Evolutionary conservation across 352 stramenopile genomes (phyloP).

Genomic region (Globisporangium carolinianum): DNA sequence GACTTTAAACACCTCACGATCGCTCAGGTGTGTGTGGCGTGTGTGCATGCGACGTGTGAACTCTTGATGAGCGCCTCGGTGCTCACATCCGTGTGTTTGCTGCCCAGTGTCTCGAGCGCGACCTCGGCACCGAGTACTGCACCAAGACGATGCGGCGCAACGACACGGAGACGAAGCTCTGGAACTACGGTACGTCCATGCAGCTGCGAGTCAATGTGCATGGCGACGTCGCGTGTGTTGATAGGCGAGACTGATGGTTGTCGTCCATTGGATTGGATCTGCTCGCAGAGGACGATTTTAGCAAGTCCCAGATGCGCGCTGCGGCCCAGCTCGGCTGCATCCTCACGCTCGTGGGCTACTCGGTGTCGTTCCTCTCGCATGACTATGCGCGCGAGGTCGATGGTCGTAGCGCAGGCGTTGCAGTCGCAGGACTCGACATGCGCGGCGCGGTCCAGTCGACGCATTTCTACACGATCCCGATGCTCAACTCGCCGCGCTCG

Average conservation of each 20-base stretch:
- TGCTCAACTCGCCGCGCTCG: conserved; percentile 11
- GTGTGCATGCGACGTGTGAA: background rate
- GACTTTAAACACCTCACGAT: conserved; percentile 38
- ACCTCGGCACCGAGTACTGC: conserved; percentile 57
- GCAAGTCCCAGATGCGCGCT: conserved; percentile 51
- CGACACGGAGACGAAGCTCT: conserved; percentile 57
- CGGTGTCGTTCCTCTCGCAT: conserved; percentile 58
- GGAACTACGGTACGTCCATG: conserved; percentile 45
- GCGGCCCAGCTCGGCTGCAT: conserved; percentile 60
- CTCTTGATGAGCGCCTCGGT: background rate
- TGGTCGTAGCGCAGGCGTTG: background rate
- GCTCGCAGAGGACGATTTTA: conserved; percentile 34
- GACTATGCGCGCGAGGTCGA: conserved; percentile 24
- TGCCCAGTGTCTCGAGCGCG: conserved; percentile 38
- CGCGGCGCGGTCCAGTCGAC: conserved; percentile 4
- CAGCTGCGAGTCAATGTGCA: no score
- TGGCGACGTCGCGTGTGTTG: no score
- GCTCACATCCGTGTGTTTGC: background rate
- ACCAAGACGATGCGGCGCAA: conserved; percentile 45
- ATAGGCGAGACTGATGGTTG: background rate
- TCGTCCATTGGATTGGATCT: background rate
- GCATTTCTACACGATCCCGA: conserved; percentile 14
- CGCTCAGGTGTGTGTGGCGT: conserved; percentile 14
- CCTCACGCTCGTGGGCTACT: conserved; percentile 66
- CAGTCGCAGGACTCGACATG: background rate